Conservation (phyloP, 495 filamentous ascomycete genomes). For the Polyplosphaeria fusca region DNA sequence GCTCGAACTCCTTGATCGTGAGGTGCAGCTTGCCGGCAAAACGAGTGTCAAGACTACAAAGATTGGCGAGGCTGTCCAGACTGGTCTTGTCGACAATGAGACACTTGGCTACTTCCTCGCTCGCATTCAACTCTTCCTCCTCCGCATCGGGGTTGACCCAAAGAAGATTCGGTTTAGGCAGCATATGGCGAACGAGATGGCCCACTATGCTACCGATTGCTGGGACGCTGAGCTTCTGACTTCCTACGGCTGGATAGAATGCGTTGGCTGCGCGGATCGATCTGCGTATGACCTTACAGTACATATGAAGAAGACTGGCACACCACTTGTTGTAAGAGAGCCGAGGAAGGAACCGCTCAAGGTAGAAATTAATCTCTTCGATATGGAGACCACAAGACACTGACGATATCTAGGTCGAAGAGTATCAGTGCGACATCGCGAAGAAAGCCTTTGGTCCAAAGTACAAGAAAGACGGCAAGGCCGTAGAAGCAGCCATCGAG, state of each 20-base stretch:
- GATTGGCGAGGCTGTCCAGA: conserved; percentile 69
- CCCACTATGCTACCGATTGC: conserved; percentile 80
- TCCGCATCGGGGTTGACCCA: conserved; percentile 65
- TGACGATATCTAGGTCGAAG: too few relatives aligned
- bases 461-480: conserved; percentile 77
- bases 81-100: conserved; percentile 72
- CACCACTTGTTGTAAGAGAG: conserved; percentile 68
- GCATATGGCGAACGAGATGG: conserved; percentile 81
- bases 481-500: conserved; percentile 66
- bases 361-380: conserved; percentile 71
- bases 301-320: conserved; percentile 76
- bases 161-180: conserved; percentile 77
- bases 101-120: conserved; percentile 85
- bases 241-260: conserved; percentile 82
- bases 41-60: conserved; percentile 58
- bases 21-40: conserved; percentile 67
- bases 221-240: conserved; percentile 81
- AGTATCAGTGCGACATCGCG: conserved; percentile 72
- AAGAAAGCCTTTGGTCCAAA: conserved; percentile 80
- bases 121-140: conserved; percentile 70
- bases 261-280: conserved; percentile 79
- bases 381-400: too few relatives aligned
- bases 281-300: conserved; percentile 77
- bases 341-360: conserved; percentile 61
- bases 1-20: conserved; percentile 65